These are phyloP conservation scores for Lichtheimia hyalospora DNA, from an alignment of 371 early-diverging fungal genomes.

Conservation along the genomic window DNA sequence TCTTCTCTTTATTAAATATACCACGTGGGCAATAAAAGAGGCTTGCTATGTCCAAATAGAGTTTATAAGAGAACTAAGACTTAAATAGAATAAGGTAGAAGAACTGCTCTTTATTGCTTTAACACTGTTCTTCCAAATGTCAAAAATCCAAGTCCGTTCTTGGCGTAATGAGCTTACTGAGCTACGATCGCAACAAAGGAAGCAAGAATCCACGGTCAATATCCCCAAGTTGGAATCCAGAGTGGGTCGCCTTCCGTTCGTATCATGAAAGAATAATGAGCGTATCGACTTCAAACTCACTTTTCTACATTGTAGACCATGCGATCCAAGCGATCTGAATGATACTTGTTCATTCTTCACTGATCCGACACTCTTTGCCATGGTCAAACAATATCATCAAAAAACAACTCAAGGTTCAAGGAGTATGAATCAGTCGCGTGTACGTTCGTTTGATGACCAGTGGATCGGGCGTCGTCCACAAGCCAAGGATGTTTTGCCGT, in stretches of 20 bases:
- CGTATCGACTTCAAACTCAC: neutral
- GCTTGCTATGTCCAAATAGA: too few species aligned
- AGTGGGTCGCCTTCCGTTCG: neutral
- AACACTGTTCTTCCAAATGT: neutral
- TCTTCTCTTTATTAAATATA: too few species aligned
- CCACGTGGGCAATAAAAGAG: too few species aligned
- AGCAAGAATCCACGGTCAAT: neutral
- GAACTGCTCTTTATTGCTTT: too few species aligned
- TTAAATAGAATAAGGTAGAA: too few species aligned
- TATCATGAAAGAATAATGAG: neutral
- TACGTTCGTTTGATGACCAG: constrained; percentile 7
- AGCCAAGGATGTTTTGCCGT: constrained; percentile 38
- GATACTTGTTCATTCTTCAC: constrained; percentile 19
- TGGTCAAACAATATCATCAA: constrained; percentile 14
- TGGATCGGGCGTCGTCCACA: constrained; percentile 27
- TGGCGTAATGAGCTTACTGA: neutral
- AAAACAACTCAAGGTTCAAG: neutral
- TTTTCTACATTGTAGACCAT: neutral
- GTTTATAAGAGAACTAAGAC: too few species aligned
- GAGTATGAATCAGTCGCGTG: neutral
- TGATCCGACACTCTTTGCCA: constrained; percentile 26
- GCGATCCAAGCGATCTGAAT: constrained; percentile 8
- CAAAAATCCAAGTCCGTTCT: constrained; percentile 1
- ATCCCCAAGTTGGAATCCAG: neutral
- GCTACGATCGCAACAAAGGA: neutral